Conservation (phyloP, 176 grass and related monocot genomes). For the Poa pratensis region DNA sequence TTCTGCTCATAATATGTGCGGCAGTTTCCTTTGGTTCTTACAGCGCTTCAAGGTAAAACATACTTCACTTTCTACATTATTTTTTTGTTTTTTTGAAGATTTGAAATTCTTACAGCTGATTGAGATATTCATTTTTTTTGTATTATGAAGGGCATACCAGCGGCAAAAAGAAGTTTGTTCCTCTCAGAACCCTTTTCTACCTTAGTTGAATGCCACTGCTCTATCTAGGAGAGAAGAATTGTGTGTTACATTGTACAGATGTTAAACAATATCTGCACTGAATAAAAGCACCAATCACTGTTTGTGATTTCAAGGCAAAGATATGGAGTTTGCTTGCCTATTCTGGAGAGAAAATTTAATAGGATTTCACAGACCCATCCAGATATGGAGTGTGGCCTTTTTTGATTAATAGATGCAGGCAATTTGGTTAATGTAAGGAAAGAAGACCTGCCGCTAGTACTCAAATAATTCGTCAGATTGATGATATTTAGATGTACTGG, state of each 20-base stretch:
- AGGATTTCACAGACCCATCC: background rate
- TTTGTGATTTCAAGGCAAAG: background rate
- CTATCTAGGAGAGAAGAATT: conserved; percentile 19
- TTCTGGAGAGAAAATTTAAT: background rate
- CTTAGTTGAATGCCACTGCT: conserved; percentile 20
- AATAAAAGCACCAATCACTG: background rate
- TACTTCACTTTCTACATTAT: background rate
- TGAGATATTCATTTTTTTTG: conserved; percentile 28
- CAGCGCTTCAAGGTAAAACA: conserved; percentile 66
- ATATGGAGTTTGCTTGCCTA: background rate
- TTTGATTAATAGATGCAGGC: background rate
- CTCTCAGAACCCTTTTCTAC: conserved; percentile 82
- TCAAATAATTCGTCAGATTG: too few species aligned
- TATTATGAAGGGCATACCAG: conserved; percentile 67
- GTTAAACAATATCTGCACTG: background rate
- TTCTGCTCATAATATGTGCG: conserved; percentile 70
- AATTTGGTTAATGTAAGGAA: background rate
- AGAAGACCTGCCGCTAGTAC: background rate
- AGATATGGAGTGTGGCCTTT: background rate
- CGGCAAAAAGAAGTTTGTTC: conserved; percentile 66
- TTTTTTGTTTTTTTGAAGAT: background rate
- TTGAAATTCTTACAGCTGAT: background rate
- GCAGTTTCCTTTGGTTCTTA: conserved; percentile 76
- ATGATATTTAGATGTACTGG: background rate
- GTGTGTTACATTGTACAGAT: conserved; percentile 45